Evolutionary conservation across 1,284 basidiomycete genomes (phyloP), one percentile per base, ranked within the genome.

Genomic region (Trametes pubescens): DNA sequence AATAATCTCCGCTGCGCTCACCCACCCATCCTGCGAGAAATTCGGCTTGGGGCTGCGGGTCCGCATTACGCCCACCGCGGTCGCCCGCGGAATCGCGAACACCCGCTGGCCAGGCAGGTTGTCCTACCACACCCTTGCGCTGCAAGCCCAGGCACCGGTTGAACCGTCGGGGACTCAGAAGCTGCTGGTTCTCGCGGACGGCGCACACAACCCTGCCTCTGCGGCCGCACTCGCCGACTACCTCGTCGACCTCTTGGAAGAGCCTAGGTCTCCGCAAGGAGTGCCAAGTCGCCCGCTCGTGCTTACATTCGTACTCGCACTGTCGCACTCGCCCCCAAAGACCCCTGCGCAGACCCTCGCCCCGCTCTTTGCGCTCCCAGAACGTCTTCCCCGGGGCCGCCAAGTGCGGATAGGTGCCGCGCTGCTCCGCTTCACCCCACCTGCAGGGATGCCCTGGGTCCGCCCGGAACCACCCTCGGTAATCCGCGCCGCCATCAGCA

Each of bases 191-290:
- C 83, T 99, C 8, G 90, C 92, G 2, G 98, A 99, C 73, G 98
- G 98, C 4, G 97, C 98, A 0, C 98, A 99, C 76, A 99, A 99
- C 73, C 80, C 88, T n/a, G 89, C 93, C 6, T 96, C 95, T 0
- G 86, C 95, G 0, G 68, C 75, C 21, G 87, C 87, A 0, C 85
- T 99, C 9, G 82, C 88, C 1, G 74, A 80, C 6, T 99, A 96
- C 75, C 79, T 99, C 61, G 81, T 85, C 38, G 74, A 80, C 1
- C 76, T 91, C 7, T 66, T 75, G 68, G 32, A 68, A 4, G 55
- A 56, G 44, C n/a, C n/a, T n/a, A n/a, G n/a, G n/a, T 16, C 34
- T 18, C 59, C 24, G 9, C 26, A 58, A 9, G 26, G 37, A 38
- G 46, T 51, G 14, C 21, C 38, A 13, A 70, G 69, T 46, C 60